Evolutionary conservation across 2,329 filamentous ascomycete genomes (phyloP).

Genomic region (Neopestalotiopsis clavispora): DNA sequence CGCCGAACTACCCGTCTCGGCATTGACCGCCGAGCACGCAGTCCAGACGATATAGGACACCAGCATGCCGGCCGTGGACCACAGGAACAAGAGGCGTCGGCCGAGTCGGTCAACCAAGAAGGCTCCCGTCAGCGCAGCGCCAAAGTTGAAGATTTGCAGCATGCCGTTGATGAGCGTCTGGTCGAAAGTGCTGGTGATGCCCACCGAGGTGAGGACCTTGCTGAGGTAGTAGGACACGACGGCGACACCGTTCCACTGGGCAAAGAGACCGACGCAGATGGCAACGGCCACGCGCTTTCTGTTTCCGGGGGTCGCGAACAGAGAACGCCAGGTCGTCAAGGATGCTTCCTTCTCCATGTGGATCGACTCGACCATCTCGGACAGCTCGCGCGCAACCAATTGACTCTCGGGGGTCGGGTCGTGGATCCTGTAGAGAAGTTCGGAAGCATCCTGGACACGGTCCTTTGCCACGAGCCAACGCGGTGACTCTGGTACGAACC

Average conservation of each 20-base stretch:
- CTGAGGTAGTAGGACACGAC: slow-evolving; percentile 42
- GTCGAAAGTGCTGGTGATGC: slow-evolving; percentile 33
- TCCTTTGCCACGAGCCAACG: slow-evolving; percentile 40
- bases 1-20: slow-evolving; percentile 31
- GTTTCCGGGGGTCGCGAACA: slow-evolving; percentile 54
- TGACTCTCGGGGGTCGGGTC: slow-evolving; percentile 41
- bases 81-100: slow-evolving; percentile 22
- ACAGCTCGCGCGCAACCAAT: slow-evolving; percentile 45
- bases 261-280: slow-evolving; percentile 58
- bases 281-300: slow-evolving; percentile 58
- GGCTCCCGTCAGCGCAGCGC: neutral
- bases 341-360: neutral
- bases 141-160: slow-evolving; percentile 20
- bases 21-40: slow-evolving; percentile 37
- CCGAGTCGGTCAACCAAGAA: slow-evolving; percentile 21
- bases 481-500: neutral
- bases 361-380: slow-evolving; percentile 39
- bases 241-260: slow-evolving; percentile 49
- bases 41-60: slow-evolving; percentile 41
- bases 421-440: slow-evolving; percentile 40
- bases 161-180: slow-evolving; percentile 41
- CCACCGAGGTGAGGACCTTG: slow-evolving; percentile 36
- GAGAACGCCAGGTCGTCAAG: slow-evolving; percentile 46
- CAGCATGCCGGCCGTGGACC: slow-evolving; percentile 31
- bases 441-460: slow-evolving; percentile 36